Evolutionary conservation across 1,284 basidiomycete genomes (phyloP).

Genomic region (Marasmius oreades): DNA sequence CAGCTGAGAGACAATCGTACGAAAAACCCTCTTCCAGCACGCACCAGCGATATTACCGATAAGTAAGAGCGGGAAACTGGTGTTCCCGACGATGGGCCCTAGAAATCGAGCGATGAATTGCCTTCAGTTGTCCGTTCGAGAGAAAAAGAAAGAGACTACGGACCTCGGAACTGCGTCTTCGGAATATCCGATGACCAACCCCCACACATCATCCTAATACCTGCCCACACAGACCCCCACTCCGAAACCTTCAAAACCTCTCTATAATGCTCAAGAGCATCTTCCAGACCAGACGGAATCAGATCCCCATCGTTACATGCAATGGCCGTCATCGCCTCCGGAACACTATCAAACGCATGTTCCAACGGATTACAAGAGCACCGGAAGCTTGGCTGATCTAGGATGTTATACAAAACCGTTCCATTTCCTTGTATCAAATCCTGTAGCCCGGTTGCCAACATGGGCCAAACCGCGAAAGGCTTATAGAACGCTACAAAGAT

Average conservation of each 20-base stretch:
- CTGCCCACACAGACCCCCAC: constrained; percentile 16
- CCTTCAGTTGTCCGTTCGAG: no score
- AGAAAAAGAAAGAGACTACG: not conserved
- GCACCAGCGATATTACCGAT: constrained; percentile 15
- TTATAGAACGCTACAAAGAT: constrained; percentile 15
- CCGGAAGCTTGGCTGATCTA: constrained; percentile 6
- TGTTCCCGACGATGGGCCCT: constrained; percentile 15
- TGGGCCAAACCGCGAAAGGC: constrained; percentile 13
- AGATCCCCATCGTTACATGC: not conserved
- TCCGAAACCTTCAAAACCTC: not conserved
- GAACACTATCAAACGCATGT: not conserved
- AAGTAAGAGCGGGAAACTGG: constrained; percentile 11
- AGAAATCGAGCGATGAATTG: not conserved
- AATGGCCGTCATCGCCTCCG: not conserved
- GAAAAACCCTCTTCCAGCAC: not conserved
- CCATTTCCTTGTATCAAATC: constrained; percentile 16
- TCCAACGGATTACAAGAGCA: constrained; percentile 13
- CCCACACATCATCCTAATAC: constrained; percentile 13
- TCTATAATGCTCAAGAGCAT: not conserved
- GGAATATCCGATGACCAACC: constrained; percentile 16
- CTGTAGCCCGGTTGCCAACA: constrained; percentile 15
- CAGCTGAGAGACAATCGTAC: not conserved
- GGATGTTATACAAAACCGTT: constrained; percentile 13
- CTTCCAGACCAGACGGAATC: not conserved
- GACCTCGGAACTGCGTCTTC: constrained; percentile 15